Conservation (phyloP, 495 filamentous ascomycete species). For the Penicillium canescens region DNA sequence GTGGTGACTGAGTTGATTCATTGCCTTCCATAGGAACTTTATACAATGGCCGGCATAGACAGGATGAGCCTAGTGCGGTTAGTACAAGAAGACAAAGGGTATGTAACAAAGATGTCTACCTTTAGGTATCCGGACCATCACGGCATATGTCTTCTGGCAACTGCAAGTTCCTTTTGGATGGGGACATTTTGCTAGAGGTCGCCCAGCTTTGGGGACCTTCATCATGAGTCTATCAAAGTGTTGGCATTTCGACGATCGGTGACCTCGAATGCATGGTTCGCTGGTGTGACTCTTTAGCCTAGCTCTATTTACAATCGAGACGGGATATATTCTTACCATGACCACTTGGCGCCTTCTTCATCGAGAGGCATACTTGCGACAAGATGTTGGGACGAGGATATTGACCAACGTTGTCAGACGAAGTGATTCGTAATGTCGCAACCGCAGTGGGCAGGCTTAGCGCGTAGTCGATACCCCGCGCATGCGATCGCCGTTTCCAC, state of each 20-base stretch:
- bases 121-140: slow-evolving; percentile 55
- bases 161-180: slow-evolving; percentile 65
- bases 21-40: slow-evolving; percentile 26
- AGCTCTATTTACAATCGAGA: not conserved
- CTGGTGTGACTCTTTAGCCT: slow-evolving; percentile 36
- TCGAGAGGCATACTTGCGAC: slow-evolving; percentile 45
- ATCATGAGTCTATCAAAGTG: slow-evolving; percentile 75
- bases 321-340: slow-evolving; percentile 39
- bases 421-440: slow-evolving; percentile 4
- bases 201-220: slow-evolving; percentile 77
- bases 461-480: slow-evolving; percentile 5
- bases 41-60: slow-evolving; percentile 44
- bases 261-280: slow-evolving; percentile 81
- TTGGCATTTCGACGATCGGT: slow-evolving; percentile 81
- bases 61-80: slow-evolving; percentile 31
- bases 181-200: slow-evolving; percentile 74
- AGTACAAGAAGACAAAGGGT: slow-evolving; percentile 1
- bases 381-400: not conserved
- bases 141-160: slow-evolving; percentile 51
- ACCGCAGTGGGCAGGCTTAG: not conserved
- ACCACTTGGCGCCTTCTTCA: slow-evolving; percentile 51
- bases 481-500: slow-evolving; percentile 2
- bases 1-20: slow-evolving; percentile 17
- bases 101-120: slow-evolving; percentile 23
- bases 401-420: not conserved